Evolutionary conservation across 2,329 filamentous ascomycete species (phyloP).

Genomic region (Trichothecium sympodiale): DNA sequence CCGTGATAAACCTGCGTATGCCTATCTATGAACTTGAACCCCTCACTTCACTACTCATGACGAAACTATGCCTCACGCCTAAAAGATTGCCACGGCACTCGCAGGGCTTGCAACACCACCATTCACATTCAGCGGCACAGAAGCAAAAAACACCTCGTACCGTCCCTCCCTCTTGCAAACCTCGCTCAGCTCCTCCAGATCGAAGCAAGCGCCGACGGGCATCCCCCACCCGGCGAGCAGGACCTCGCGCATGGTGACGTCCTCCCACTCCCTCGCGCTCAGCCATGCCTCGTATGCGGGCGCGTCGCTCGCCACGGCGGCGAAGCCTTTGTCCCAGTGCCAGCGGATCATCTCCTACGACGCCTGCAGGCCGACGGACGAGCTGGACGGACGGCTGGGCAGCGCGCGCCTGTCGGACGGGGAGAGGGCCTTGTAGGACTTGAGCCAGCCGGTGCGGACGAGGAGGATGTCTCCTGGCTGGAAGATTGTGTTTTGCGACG

Average conservation of each 20-base stretch:
- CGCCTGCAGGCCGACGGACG: neutral
- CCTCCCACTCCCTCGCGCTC: neutral
- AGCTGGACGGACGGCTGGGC: conserved; percentile 14
- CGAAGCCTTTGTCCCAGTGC: conserved; percentile 1
- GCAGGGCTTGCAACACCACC: conserved; percentile 32
- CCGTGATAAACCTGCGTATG: too few relatives aligned
- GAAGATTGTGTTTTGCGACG: neutral
- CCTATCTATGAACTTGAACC: too few relatives aligned
- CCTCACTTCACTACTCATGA: too few relatives aligned
- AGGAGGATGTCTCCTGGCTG: conserved; percentile 1
- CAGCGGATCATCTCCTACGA: neutral
- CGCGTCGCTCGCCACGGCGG: conserved; percentile 1
- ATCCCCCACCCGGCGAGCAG: conserved; percentile 29
- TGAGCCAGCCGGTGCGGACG: conserved; percentile 4
- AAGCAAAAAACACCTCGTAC: conserved; percentile 27
- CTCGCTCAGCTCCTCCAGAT: conserved; percentile 23
- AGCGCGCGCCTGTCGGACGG: too few relatives aligned
- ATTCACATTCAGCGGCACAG: conserved; percentile 23
- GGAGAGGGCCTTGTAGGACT: conserved; percentile 12
- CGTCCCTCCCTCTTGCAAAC: conserved; percentile 20
- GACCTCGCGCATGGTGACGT: neutral
- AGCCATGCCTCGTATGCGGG: neutral
- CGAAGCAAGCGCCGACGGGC: conserved; percentile 30
- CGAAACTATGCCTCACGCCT: too few relatives aligned
- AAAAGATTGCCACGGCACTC: conserved; percentile 36